Evolutionary conservation across 2,329 filamentous ascomycete species (phyloP), one percentile per base, ranked within the genome.

Genomic region (Aureobasidium pullulans): DNA sequence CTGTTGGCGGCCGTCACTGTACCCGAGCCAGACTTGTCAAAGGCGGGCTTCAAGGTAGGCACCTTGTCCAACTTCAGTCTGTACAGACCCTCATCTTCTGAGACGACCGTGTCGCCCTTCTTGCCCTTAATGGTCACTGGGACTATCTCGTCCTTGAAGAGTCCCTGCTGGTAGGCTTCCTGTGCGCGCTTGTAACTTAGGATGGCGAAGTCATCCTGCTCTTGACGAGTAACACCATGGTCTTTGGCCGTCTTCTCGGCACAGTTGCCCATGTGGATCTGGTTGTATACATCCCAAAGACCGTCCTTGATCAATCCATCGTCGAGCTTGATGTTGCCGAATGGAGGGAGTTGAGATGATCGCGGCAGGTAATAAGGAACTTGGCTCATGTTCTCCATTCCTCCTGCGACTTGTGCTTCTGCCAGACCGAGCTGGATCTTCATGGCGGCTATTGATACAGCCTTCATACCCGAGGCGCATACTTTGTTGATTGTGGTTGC

Each of bases 191-290:
- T 83, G 75, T 96, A 99, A 4, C 88, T 94, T 72, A 84, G 82
- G 62, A 96, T 91, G 13, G 94, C 90, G 70, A 95, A 97, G 64
- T 87, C 81, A 69, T 99, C 94, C 76, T 99, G 94, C 71, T 89
- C 85, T 73, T 96, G 85, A 13, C 94, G 81, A 8, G 87, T 86
- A 63, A 99, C 83, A 1, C 82, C 77, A 73, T 90, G 83, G 67
- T 92, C 93, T 80, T 96, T 96, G 49, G 89, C 94, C 1, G 93
- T 96, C 66, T 87, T 90, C 77, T 99, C 94, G 15, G 92, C 92
- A 71, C 94, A 99, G 67, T 94, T 91, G 44, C 94, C 94, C 94
- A 99, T 99, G 75, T 97, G 94, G 69, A 96, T 88, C 71, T 96
- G 84, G 72, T 96, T 91, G 75, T 96, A 99, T 13, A 96, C 93